Evolutionary conservation across 345 rosid species (phyloP).

Genomic region (Combretum micranthum): DNA sequence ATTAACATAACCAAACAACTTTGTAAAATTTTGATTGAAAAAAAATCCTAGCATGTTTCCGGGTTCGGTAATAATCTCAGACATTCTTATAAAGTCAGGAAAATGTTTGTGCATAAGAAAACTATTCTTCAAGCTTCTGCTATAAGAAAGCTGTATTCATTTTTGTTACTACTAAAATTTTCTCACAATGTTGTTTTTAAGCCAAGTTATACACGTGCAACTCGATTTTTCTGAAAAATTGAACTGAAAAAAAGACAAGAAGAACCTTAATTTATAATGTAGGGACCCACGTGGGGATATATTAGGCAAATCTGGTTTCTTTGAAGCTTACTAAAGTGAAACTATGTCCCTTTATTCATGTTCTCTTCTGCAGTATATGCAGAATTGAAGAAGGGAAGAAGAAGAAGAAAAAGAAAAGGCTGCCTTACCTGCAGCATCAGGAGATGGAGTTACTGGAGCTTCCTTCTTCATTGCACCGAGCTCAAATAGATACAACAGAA

Average conservation of each 20-base stretch:
- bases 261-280: background rate
- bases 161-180: too few species aligned
- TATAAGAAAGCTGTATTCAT: too few species aligned
- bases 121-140: too few species aligned
- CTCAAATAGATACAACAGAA: conserved; percentile 72
- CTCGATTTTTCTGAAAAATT: conserved; percentile 3
- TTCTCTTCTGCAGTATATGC: too few species aligned
- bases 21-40: background rate
- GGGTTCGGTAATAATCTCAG: too few species aligned
- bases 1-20: background rate
- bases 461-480: conserved; percentile 40
- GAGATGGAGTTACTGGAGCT: conserved; percentile 26
- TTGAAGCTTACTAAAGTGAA: background rate
- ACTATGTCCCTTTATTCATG: too few species aligned
- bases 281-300: conserved; percentile 17
- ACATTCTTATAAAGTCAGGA: too few species aligned
- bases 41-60: too few species aligned
- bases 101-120: too few species aligned
- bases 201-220: conserved; percentile 3
- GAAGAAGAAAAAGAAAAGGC: conserved; percentile 2
- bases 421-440: conserved; percentile 42
- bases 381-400: too few species aligned
- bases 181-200: too few species aligned
- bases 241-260: conserved; percentile 1
- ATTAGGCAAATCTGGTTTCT: conserved; percentile 1